Base-by-base conservation (phyloP, 2,329 filamentous ascomycete species). In the Ascochyta clinopodiicola region DNA sequence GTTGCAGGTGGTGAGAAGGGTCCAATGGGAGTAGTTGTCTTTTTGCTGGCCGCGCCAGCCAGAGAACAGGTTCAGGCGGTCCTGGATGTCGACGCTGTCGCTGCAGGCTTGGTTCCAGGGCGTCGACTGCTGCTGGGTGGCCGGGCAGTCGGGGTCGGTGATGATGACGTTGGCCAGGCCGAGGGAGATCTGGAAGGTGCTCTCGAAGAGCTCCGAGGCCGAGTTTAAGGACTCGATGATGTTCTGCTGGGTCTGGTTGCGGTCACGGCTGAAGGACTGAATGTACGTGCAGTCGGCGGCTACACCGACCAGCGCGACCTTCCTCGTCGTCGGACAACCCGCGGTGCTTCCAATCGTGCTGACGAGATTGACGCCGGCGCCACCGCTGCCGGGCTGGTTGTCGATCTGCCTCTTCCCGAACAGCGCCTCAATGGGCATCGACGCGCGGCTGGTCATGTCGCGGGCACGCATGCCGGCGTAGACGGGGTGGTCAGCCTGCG, bases 241-340 rank as follows among this genome's bases (percentile, higher is more conserved):
- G 72, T 95, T 95, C 59, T 84, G 75, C 51, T 88, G 84, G 22
- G 88, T 84, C n/a, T 85, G 80, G 38, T 84, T 84, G 21, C 82
- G 84, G 73, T 96, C 95, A 17, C 83, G 84, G 59, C 87, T 84
- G 73, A 97, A 96, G 3, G 82, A 81, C 2, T 80, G 80, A 35
- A 88, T 92, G 72, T 98, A 98, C 8, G 86, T 90, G 80, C 95
- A 99, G 75, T 99, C 95, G 0, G 92, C 95, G 8, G 92, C 95
- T 34, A 98, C 87, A 25, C 95, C 95, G 22, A 99, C 86, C 36
- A 98, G 82, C 0, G 95, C 95, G 17, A 99, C 92, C 75, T 90
- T 96, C 63, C 92, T 87, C n/a, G 92, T 94, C 1, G 83, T 88
- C 6, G 94, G 94, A 72, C 95, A 99, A 46, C 95, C 95, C n/a